Base-by-base conservation (phyloP, 2,329 filamentous ascomycete species). In the Akanthomyces lecanii region DNA sequence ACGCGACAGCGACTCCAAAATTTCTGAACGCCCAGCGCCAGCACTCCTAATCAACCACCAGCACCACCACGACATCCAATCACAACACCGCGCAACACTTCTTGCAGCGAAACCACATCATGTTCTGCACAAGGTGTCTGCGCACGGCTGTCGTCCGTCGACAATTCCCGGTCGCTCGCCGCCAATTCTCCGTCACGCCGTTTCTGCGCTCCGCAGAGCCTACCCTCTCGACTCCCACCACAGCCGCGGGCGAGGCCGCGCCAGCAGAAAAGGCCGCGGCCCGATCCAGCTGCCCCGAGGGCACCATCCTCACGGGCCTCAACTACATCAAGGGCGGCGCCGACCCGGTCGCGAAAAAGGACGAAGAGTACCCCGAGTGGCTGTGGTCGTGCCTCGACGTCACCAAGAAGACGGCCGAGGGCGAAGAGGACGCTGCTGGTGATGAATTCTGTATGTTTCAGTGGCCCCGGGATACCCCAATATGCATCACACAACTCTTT, bases 291-390 rank as follows among this genome's bases (percentile, higher is more conserved):
- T 88, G 89, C 69, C 78, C 82, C 3, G 85, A 87, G 5, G 91
- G 91, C 40, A 91, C 89, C 16, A 77, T 86, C 16, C 79, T 96
- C 48, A 86, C 81, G 62, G 91, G 91, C 1, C 78, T 96, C 62
- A 94, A 92, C 75, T 94, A 89, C 76, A 76, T 88, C 71, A 95
- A 95, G 79, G 85, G 84, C 67, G 83, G 84, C 71, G 77, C 81
- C 42, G 90, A 94, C 71, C 91, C 91, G 0, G 79, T 94, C 6
- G 91, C 91, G 11, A 74, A 87, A 69, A 81, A 86, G 40, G 91
- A 96, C 68, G 80, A 86, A 25, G 89, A 90, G 65, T 96, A 96
- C 75, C 91, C 91, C 3, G 80, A 79, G 28, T 96, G 91, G 91
- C 75, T 96, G 65, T 96, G 91, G 91, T 80, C 76, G 3, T 86